These are phyloP conservation scores for Nannochloropsis salina DNA, from an alignment of 108 stramenopile species.

Conservation along the genomic window DNA sequence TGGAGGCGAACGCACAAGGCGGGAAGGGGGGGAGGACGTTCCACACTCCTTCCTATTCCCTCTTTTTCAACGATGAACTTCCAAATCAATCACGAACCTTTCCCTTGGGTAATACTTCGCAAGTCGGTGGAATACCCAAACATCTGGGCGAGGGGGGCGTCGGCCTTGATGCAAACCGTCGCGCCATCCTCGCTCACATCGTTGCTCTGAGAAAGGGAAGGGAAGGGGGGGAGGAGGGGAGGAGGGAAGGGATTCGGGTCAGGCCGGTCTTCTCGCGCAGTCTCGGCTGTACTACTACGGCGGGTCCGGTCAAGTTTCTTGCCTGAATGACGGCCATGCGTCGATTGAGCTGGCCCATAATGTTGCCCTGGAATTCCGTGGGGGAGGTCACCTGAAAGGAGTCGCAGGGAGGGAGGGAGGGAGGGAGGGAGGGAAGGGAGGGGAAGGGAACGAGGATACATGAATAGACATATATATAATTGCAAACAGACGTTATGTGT, in stretches of 20 bases:
- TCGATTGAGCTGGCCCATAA: slow-evolving; percentile 84
- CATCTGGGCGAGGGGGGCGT: slow-evolving; percentile 55
- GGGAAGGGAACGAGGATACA: not conserved
- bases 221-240: not conserved
- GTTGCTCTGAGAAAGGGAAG: slow-evolving; percentile 55
- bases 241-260: not conserved
- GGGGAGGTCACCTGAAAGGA: slow-evolving; percentile 73
- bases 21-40: not conserved
- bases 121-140: slow-evolving; percentile 72
- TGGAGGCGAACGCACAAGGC: not conserved
- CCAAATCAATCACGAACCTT: slow-evolving; percentile 48
- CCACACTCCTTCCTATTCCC: no score
- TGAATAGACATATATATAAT: no score
- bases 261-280: no score
- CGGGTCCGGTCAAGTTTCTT: no score
- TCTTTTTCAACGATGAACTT: no score
- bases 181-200: slow-evolving; percentile 88
- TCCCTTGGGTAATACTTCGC: slow-evolving; percentile 89
- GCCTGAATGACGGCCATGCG: slow-evolving; percentile 78
- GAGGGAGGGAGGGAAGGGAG: not conserved
- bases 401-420: slow-evolving; percentile 33
- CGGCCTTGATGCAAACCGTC: slow-evolving; percentile 71
- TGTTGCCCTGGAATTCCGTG: slow-evolving; percentile 90
- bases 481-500: no score
- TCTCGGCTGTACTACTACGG: no score